Percentiles rank a stretch among this genome's conserved stretches.
phyloP scores from a whole-genome alignment of 108 stramenopile species.

The Skeletonema menzelii region DNA sequence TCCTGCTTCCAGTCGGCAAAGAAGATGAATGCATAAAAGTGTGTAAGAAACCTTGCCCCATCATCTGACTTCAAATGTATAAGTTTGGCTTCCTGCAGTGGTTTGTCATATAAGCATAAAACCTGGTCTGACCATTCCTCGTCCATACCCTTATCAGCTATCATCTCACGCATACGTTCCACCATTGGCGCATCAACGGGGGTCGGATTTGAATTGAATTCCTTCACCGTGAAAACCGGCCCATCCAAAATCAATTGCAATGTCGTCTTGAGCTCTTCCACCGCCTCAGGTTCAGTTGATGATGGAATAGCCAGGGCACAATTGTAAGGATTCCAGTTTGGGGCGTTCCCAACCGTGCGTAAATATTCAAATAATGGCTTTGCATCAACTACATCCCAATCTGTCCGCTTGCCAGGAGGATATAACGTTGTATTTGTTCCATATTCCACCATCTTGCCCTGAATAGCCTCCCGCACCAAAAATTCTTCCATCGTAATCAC shows the following conservation, averaged over 20 bases:
- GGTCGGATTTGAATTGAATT: conserved; percentile 49
- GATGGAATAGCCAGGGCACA: conserved; percentile 52
- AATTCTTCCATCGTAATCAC: conserved; percentile 84
- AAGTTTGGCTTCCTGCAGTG: conserved; percentile 43
- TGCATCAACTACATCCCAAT: conserved; percentile 50
- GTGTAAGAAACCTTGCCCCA: conserved; percentile 41
- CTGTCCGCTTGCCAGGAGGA: conserved; percentile 65
- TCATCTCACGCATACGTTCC: conserved; percentile 61
- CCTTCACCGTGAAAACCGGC: conserved; percentile 43
- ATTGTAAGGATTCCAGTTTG: conserved; percentile 48
- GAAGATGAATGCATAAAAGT: conserved; percentile 65
- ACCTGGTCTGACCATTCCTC: background rate
- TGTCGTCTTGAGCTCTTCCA: conserved; percentile 40
- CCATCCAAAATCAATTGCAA: conserved; percentile 44
- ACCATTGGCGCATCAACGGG: conserved; percentile 49
- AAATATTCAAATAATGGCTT: conserved; percentile 48
- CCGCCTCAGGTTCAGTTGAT: conserved; percentile 26
- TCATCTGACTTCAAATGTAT: conserved; percentile 42
- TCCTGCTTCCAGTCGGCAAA: conserved; percentile 74
- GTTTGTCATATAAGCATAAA: conserved; percentile 60
- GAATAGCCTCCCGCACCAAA: conserved; percentile 58
- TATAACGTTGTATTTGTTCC: conserved; percentile 41
- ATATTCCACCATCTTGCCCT: conserved; percentile 42
- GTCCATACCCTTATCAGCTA: conserved; percentile 49
- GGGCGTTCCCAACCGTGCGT: conserved; percentile 36